phyloP scores from a whole-genome alignment of 1,284 basidiomycete genomes.

The Boletus smithii region DNA sequence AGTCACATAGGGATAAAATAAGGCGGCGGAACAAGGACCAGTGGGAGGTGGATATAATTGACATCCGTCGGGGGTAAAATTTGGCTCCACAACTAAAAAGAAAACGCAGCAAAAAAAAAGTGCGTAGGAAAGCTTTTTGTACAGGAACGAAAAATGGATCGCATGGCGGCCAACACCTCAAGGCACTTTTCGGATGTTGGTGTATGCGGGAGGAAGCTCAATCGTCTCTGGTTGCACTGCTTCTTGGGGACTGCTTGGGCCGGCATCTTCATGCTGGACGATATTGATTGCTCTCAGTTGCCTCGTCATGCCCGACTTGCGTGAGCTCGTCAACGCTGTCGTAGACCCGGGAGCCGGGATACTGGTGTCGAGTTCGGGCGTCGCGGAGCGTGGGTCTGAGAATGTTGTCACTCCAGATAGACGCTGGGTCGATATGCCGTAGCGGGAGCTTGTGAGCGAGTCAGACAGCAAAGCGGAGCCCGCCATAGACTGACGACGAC shows the following conservation, averaged over 20 bases:
- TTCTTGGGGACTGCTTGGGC: slow-evolving; percentile 36
- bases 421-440: slow-evolving; percentile 17
- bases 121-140: not conserved
- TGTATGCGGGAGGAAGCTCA: slow-evolving; percentile 78
- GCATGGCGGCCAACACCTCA: slow-evolving; percentile 5
- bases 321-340: slow-evolving; percentile 34
- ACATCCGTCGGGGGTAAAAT: slow-evolving; percentile 5
- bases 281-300: slow-evolving; percentile 69
- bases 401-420: slow-evolving; percentile 23
- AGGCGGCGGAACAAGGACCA: slow-evolving; percentile 1
- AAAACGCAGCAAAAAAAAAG: not conserved
- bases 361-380: slow-evolving; percentile 27
- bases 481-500: slow-evolving; percentile 20
- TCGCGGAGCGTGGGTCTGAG: slow-evolving; percentile 24
- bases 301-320: slow-evolving; percentile 42
- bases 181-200: slow-evolving; percentile 42
- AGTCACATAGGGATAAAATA: not conserved
- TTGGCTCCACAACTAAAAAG: too few species aligned
- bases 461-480: slow-evolving; percentile 23
- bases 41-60: slow-evolving; percentile 6
- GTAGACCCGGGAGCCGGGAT: slow-evolving; percentile 17
- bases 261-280: slow-evolving; percentile 79
- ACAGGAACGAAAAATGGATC: not conserved
- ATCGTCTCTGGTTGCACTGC: slow-evolving; percentile 60
- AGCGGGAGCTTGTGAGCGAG: slow-evolving; percentile 12